Base-by-base conservation (phyloP, 495 filamentous ascomycete genomes). In the Peziza echinospora region DNA sequence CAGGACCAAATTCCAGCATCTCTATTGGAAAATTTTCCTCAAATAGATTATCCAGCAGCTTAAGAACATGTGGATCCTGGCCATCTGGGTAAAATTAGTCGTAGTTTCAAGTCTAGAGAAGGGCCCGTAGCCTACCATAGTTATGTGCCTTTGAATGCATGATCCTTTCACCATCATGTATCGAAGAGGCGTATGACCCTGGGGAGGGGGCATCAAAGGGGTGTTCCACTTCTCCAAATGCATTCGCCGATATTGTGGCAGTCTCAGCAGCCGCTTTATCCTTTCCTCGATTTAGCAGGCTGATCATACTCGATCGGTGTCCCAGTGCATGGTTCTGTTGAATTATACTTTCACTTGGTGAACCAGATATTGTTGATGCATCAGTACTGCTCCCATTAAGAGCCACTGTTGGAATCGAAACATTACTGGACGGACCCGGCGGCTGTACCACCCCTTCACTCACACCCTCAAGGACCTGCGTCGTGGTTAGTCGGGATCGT, bases 201-300 rank as follows among this genome's bases (percentile, higher is more conserved):
- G 1, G 30, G 3, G 13, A 17, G 19, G 13, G 13, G 30, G 13
- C 19, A 17, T 37, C 30, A 17, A 78, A 70, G 7, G 76, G 77
- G 7, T 67, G 75, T 60, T 91, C 82, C 13, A 93, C 74, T 57
- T 78, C 78, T n/a, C 86, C 87, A 62, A 93, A 81, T 13, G 75
- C 87, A 56, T 76, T 78, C 7, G 80, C 69, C 16, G 85, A 77
- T 11, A 80, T 84, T 19, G 78, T 94, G 34, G 78, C 71, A 0
- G 79, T 93, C 63, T 93, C 89, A 2, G 91, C 75, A 43, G 69
- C 65, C 1, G 89, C 78, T 58, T 94, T 99, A 25, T 89, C 84
- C 52, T 75, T 81, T 34, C 51, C 51, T 21, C 81, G 70, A 50
- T 78, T 80, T 48, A 96, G 65, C 16, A 96, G 67, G 56, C 73